phyloP scores from a whole-genome alignment of 306 rosid species.

The Sphenostylis stenocarpa region DNA sequence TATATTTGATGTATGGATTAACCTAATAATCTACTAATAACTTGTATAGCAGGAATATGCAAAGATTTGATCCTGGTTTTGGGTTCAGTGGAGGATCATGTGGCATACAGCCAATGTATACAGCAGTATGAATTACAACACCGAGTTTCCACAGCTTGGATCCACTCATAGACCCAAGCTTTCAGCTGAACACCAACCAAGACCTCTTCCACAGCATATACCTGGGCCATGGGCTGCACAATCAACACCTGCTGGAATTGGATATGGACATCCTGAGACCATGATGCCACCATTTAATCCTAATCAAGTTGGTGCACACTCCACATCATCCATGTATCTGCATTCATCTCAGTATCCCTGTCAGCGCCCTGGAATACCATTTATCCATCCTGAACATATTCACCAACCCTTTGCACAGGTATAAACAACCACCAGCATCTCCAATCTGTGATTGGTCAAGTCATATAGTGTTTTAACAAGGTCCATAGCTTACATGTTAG shows the following conservation, averaged over 20 bases:
- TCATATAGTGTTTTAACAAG: background rate
- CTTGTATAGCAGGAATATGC: constrained; percentile 71
- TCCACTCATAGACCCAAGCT: constrained; percentile 79
- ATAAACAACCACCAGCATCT: constrained; percentile 9
- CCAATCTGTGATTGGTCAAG: background rate
- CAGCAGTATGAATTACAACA: constrained; percentile 88
- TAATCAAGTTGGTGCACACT: constrained; percentile 70
- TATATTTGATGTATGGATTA: constrained; percentile 1
- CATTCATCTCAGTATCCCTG: constrained; percentile 90
- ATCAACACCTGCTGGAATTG: constrained; percentile 71
- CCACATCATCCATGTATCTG: constrained; percentile 67
- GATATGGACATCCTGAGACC: constrained; percentile 84
- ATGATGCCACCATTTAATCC: constrained; percentile 75
- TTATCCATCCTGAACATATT: constrained; percentile 78
- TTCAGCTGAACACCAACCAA: constrained; percentile 74
- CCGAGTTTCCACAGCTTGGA: constrained; percentile 97
- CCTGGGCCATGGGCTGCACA: constrained; percentile 78
- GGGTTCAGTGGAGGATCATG: constrained; percentile 93
- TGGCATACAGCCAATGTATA: constrained; percentile 82
- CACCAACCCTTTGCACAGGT: constrained; percentile 93
- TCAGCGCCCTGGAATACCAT: constrained; percentile 88
- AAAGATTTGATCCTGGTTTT: constrained; percentile 97
- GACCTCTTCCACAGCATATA: constrained; percentile 71
- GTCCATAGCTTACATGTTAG: background rate
- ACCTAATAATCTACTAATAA: constrained; percentile 9